Conservation (phyloP, 805 yeast genomes). For the Wickerhamomyces rabaulensis region DNA sequence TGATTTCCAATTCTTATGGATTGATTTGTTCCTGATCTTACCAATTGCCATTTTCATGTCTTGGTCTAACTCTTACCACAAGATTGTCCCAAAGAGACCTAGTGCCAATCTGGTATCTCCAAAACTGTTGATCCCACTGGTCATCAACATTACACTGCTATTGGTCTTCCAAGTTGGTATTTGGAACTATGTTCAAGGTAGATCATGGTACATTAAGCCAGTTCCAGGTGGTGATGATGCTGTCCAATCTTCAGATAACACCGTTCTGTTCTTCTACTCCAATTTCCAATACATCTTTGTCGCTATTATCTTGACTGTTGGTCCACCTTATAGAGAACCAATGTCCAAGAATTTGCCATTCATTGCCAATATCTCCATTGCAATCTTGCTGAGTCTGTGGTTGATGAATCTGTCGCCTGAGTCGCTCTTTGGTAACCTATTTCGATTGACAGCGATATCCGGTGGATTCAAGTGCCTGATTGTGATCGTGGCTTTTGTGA, state of each 20-base stretch:
- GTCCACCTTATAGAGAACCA: conserved; percentile 89
- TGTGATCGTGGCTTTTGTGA: conserved; percentile 39
- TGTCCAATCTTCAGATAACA: conserved; percentile 86
- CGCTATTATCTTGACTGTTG: conserved; percentile 81
- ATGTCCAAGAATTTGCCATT: conserved; percentile 66
- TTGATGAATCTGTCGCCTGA: conserved; percentile 52
- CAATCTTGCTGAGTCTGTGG: conserved; percentile 43
- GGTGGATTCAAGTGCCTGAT: conserved; percentile 45
- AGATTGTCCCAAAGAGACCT: conserved; percentile 69
- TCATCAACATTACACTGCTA: conserved; percentile 69
- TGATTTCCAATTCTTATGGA: conserved; percentile 93
- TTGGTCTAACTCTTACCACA: conserved; percentile 78
- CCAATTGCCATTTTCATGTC: conserved; percentile 98
- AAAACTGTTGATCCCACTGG: conserved; percentile 75
- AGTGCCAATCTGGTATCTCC: conserved; percentile 91
- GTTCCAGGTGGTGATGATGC: conserved; percentile 76
- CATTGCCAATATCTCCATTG: conserved; percentile 49
- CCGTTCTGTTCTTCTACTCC: conserved; percentile 72
- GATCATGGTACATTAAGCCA: conserved; percentile 77
- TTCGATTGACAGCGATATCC: conserved; percentile 70
- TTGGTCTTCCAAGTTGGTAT: conserved; percentile 59
- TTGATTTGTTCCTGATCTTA: conserved; percentile 82
- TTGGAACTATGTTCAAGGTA: conserved; percentile 56
- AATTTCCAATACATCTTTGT: conserved; percentile 85
- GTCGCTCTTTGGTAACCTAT: conserved; percentile 54